Evolutionary conservation across 305 asterid species (phyloP).

Genomic region (Solanum hybrid): DNA sequence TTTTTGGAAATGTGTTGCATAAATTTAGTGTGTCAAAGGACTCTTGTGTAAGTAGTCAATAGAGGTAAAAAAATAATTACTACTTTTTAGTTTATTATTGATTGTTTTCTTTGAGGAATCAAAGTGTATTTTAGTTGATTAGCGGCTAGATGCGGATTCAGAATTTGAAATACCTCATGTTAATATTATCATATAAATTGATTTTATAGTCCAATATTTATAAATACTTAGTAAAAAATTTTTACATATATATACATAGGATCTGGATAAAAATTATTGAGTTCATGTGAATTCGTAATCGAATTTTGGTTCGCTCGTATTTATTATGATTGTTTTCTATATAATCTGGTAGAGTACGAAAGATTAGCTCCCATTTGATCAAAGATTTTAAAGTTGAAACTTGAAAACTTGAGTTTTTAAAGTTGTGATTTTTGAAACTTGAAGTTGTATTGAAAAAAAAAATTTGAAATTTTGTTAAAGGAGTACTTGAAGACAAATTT

Average conservation of each 20-base stretch:
- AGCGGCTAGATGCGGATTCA: fast-evolving
- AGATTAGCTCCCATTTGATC: background rate
- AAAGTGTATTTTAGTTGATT: background rate
- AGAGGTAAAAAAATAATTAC: background rate
- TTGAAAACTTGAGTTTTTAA: background rate
- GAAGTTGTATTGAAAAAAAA: fast-evolving
- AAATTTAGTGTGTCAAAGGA: conserved; percentile 28
- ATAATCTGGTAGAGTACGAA: background rate
- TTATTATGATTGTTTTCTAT: background rate
- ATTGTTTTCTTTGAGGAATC: background rate
- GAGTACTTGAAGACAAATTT: background rate
- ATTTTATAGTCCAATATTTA: background rate
- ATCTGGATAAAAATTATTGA: background rate
- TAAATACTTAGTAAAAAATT: background rate
- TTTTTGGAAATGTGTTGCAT: conserved; percentile 38
- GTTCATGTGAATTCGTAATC: background rate
- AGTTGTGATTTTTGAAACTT: background rate
- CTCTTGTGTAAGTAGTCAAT: background rate
- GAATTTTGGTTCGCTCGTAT: fast-evolving
- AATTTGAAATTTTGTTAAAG: background rate
- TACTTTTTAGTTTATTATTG: background rate
- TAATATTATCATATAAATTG: background rate
- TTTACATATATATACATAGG: too few species aligned
- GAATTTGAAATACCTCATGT: background rate
- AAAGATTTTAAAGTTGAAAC: background rate